Percentiles rank a stretch among this genome's conserved stretches.
Conservation (phyloP, 2,329 filamentous ascomycete species). For the Aspergillus sp. region DNA sequence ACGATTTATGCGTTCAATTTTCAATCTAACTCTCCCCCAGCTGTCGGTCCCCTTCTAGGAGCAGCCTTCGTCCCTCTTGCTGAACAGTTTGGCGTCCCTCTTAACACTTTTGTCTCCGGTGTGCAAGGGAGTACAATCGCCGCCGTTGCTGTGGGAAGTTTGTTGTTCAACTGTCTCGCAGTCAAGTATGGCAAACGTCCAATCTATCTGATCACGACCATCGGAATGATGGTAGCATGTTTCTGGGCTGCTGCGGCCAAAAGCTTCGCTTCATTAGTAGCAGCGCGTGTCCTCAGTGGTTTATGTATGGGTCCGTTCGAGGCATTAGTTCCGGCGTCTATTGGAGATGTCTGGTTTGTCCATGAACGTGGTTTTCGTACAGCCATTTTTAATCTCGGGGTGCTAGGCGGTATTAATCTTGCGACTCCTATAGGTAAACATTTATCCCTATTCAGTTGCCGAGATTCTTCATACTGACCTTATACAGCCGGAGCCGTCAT, state of each 20-base stretch:
- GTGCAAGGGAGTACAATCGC: constrained; percentile 38
- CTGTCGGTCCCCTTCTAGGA: constrained; percentile 40
- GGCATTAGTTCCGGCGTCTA: constrained; percentile 41
- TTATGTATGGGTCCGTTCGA: constrained; percentile 43
- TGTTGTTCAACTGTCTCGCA: constrained; percentile 38
- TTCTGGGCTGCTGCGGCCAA: constrained; percentile 10
- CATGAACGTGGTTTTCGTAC: constrained; percentile 44
- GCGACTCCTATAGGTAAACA: constrained; percentile 40
- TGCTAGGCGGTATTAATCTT: constrained; percentile 44
- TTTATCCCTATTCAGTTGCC: not conserved
- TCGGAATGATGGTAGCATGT: constrained; percentile 29
- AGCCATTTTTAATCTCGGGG: constrained; percentile 44
- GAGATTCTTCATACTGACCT: not conserved
- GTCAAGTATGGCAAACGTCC: constrained; percentile 42
- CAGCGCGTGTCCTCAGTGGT: constrained; percentile 34
- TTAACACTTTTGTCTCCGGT: constrained; percentile 35
- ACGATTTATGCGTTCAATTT: not conserved
- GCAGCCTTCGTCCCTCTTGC: constrained; percentile 35
- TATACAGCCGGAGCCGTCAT: constrained; percentile 40
- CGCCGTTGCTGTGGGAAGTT: constrained; percentile 35
- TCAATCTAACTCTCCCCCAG: constrained; percentile 16
- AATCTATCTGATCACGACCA: constrained; percentile 34
- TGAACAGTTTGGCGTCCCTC: constrained; percentile 29
- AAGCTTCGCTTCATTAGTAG: constrained; percentile 7
- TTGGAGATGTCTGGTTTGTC: constrained; percentile 47